A percentile compares a stretch with the other conserved stretches of the same genome.
Evolutionary conservation across 2,329 filamentous ascomycete species (phyloP).

Genomic region (Cladosporium phlei): DNA sequence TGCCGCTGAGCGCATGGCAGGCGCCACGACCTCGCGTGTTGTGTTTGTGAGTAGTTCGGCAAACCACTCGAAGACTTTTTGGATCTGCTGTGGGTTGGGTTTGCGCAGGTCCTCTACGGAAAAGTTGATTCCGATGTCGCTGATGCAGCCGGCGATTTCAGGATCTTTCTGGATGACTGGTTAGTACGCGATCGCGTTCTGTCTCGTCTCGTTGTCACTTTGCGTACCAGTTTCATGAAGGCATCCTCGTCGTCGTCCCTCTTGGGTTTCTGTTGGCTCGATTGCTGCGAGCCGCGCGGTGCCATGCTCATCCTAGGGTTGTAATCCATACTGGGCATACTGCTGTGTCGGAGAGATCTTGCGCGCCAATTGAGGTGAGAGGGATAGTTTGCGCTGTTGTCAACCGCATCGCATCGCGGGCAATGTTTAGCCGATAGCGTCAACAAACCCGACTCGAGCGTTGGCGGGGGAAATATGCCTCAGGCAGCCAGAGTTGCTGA

Average conservation of each 20-base stretch:
- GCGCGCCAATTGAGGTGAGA: not conserved
- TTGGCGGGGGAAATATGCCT: not conserved
- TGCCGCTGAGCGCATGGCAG: conserved; percentile 87
- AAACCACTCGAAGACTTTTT: conserved; percentile 98
- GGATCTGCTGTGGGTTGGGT: conserved; percentile 88
- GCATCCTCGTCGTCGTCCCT: conserved; percentile 44
- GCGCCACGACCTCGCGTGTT: conserved; percentile 87
- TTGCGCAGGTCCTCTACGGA: conserved; percentile 83
- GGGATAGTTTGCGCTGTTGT: not conserved
- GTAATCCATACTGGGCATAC: conserved; percentile 42
- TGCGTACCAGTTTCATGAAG: conserved; percentile 47
- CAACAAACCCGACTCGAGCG: not conserved
- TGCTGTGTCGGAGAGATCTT: not conserved
- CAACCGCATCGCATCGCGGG: not conserved
- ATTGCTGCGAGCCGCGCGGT: conserved; percentile 34
- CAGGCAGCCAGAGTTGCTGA: not conserved
- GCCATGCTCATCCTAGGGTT: conserved; percentile 50
- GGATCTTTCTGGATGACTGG: conserved; percentile 49
- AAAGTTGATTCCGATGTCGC: conserved; percentile 90
- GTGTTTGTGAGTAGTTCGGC: conserved; percentile 90
- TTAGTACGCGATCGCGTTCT: conserved; percentile 11
- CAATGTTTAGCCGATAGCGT: not conserved
- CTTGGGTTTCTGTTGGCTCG: conserved; percentile 36
- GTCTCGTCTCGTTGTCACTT: not conserved
- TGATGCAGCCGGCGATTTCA: conserved; percentile 95